Conservation (phyloP, 2,329 filamentous ascomycete species). For the Fusarium sororula region DNA sequence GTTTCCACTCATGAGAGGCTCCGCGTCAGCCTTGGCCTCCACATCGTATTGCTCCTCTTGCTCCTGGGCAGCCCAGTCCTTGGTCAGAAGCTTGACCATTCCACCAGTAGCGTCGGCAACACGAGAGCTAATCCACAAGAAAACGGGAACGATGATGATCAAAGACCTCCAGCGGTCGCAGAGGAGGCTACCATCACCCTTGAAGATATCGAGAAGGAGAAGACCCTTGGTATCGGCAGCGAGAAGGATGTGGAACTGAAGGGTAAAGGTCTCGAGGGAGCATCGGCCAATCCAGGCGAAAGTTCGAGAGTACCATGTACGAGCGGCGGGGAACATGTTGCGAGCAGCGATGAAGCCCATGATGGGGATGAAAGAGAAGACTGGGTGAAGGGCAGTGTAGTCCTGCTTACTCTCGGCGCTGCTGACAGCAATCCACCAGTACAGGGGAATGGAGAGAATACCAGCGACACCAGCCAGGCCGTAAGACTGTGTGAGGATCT, state of each 20-base stretch:
- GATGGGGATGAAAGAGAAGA: constrained; percentile 63
- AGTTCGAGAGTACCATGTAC: constrained; percentile 48
- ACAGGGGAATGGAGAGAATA: constrained; percentile 40
- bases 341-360: constrained; percentile 62
- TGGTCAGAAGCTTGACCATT: constrained; percentile 31
- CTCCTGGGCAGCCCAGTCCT: constrained; percentile 12
- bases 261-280: constrained; percentile 66
- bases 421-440: constrained; percentile 45
- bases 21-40: constrained; percentile 30
- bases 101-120: constrained; percentile 33
- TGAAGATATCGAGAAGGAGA: constrained; percentile 32
- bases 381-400: constrained; percentile 63
- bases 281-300: constrained; percentile 63
- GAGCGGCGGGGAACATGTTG: constrained; percentile 48
- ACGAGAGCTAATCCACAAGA: constrained; percentile 40
- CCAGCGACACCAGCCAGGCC: constrained; percentile 24
- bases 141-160: constrained; percentile 40
- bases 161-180: constrained; percentile 38
- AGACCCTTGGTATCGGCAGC: constrained; percentile 65
- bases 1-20: constrained; percentile 19
- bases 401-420: constrained; percentile 33
- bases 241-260: constrained; percentile 70
- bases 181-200: constrained; percentile 31
- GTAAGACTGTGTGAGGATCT: constrained; percentile 32
- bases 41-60: constrained; percentile 20